Evolutionary conservation across 352 stramenopile genomes (phyloP).

Genomic region (Globisporangium nunn): DNA sequence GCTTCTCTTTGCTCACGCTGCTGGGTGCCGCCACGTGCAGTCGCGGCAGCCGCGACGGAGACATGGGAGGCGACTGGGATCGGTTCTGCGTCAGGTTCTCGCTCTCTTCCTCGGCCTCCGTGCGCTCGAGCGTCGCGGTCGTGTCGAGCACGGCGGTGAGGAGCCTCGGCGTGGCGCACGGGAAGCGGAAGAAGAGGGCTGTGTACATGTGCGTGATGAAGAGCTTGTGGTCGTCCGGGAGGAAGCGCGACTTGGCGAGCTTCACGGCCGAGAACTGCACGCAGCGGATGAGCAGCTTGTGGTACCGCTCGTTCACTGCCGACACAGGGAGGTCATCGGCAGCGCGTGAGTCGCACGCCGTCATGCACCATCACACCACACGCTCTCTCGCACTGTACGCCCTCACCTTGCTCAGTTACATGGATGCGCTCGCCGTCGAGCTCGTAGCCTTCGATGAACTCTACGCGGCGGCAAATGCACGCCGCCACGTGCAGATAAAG

Average conservation of each 20-base stretch:
- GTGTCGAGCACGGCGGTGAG: constrained; percentile 48
- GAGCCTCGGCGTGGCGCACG: constrained; percentile 29
- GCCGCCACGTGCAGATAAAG: constrained; percentile 63
- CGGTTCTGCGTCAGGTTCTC: background rate
- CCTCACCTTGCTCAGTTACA: constrained; percentile 32
- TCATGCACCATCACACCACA: background rate
- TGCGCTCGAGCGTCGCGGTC: constrained; percentile 42
- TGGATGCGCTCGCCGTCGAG: constrained; percentile 49
- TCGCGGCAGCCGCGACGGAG: constrained; percentile 5
- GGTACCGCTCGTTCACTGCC: constrained; percentile 53
- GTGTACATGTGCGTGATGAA: constrained; percentile 71
- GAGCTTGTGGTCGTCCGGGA: constrained; percentile 65
- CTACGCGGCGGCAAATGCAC: constrained; percentile 69
- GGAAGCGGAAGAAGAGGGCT: constrained; percentile 66
- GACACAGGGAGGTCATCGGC: too few relatives aligned
- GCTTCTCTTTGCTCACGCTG: background rate
- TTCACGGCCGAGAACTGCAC: constrained; percentile 56
- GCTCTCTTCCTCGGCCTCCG: background rate
- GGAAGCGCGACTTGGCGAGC: constrained; percentile 51
- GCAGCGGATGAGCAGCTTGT: constrained; percentile 48
- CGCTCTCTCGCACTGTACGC: background rate
- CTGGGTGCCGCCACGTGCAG: background rate
- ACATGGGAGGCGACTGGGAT: constrained; percentile 1
- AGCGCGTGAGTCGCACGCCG: too few relatives aligned
- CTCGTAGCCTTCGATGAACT: constrained; percentile 66